Base-by-base conservation (phyloP, 192 early-diverging fungal species). In the Backusella psychrophila region DNA sequence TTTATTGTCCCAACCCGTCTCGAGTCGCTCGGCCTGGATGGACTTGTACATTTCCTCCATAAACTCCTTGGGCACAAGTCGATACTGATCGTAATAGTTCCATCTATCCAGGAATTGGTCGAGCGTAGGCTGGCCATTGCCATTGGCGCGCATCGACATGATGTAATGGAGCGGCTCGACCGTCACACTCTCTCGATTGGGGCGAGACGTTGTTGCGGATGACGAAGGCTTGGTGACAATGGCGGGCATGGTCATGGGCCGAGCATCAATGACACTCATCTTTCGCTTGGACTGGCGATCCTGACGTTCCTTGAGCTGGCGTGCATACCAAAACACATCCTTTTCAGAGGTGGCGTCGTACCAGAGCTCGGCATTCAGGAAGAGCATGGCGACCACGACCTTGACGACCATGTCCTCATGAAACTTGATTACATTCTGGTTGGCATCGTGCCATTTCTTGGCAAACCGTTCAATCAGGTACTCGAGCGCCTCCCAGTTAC, bases 321-420 rank as follows among this genome's bases (percentile, higher is more conserved):
- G 72, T 0, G 82, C 82, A 73, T 77, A 80, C 78, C 75, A 77
- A 69, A 80, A 83, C 0, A 83, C 82, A 68, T 83, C 82, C 21
- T 68, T 69, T 8, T 80, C 79, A 6, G 78, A 80, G 26, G 81
- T 81, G 8, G 81, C 81, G 52, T 86, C 85, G 44, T 84, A 86
- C 76, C 89, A 89, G 3, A 90, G 66, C 33, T 88, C 87, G 3
- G 90, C 89, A 74, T 92, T 92, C 31, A 92, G 75, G 21, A 83
- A 83, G 67, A 92, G 77, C 83, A 92, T 86, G n/a, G 88, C 86
- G 35, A 88, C 84, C 9, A 92, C 85, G 3, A 92, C 81, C 70
- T 89, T 90, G 69, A 89, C 81, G 0, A 86, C 85, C 63, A 87
- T 85, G 4, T 81, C 85, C 8, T 82, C 86, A 75, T 86, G 85